Percentiles rank a stretch among this genome's conserved stretches.
Evolutionary conservation across 2,329 filamentous ascomycete species (phyloP).

Genomic region (Graphilbum ipis-grandicollis): DNA sequence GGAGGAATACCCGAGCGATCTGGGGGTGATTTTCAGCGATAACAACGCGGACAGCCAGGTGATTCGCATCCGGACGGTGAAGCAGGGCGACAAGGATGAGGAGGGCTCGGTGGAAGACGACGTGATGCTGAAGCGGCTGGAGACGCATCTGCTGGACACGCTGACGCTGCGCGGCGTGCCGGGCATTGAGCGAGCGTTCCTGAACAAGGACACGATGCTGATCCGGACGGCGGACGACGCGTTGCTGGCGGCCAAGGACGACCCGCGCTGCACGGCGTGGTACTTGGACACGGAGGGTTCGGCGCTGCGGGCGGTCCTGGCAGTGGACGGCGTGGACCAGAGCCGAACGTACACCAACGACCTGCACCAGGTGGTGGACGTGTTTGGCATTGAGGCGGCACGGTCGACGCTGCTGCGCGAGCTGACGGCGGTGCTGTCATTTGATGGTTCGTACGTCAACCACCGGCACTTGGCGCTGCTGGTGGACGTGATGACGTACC

Average conservation of each 20-base stretch:
- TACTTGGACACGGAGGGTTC: constrained; percentile 91
- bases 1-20: constrained; percentile 66
- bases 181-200: constrained; percentile 80
- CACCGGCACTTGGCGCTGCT: constrained; percentile 90
- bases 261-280: constrained; percentile 73
- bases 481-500: constrained; percentile 94
- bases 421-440: constrained; percentile 81
- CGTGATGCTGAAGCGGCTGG: constrained; percentile 79
- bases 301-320: constrained; percentile 65
- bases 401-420: constrained; percentile 76
- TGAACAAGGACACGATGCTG: constrained; percentile 63
- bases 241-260: constrained; percentile 55
- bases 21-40: constrained; percentile 92
- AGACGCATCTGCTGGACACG: constrained; percentile 80
- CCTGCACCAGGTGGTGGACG: constrained; percentile 83
- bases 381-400: constrained; percentile 92
- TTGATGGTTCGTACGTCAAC: constrained; percentile 98
- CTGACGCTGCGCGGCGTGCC: constrained; percentile 80
- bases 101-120: constrained; percentile 59
- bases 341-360: constrained; percentile 85
- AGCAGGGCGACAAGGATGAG: constrained; percentile 54
- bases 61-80: constrained; percentile 75
- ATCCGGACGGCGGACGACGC: constrained; percentile 52
- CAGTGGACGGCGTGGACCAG: constrained; percentile 75
- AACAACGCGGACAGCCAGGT: constrained; percentile 94